Conservation (phyloP, 2,329 filamentous ascomycete genomes). For the Aspergillus alliaceus region DNA sequence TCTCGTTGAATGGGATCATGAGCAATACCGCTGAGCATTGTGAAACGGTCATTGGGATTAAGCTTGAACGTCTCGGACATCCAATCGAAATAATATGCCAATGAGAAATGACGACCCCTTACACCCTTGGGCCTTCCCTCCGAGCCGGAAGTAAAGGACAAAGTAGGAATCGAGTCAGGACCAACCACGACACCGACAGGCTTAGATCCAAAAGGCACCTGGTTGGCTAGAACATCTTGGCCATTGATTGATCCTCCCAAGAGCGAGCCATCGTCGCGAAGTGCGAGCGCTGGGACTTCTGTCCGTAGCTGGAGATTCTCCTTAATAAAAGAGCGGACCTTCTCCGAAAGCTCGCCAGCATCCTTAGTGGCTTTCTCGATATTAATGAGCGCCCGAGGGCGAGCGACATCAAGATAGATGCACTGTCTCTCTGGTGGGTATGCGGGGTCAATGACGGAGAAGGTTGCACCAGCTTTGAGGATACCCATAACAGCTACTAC, state of each 20-base stretch:
- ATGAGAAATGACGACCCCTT: constrained; percentile 78
- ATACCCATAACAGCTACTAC: constrained; percentile 80
- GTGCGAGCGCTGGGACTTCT: constrained; percentile 69
- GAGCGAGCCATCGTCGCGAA: constrained; percentile 70
- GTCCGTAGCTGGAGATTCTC: constrained; percentile 71
- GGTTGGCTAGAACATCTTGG: constrained; percentile 64
- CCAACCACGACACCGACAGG: constrained; percentile 75
- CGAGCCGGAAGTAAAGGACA: constrained; percentile 70
- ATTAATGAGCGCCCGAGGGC: constrained; percentile 69
- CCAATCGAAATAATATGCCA: constrained; percentile 88
- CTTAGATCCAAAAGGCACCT: constrained; percentile 53
- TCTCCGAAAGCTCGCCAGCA: constrained; percentile 61
- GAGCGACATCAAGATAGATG: constrained; percentile 78
- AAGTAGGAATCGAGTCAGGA: constrained; percentile 77
- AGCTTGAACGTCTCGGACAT: constrained; percentile 83
- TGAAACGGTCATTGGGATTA: constrained; percentile 71
- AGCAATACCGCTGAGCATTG: constrained; percentile 81
- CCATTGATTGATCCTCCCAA: constrained; percentile 67
- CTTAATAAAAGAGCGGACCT: constrained; percentile 67
- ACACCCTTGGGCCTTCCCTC: constrained; percentile 87
- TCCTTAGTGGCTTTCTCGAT: constrained; percentile 73
- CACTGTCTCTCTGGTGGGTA: constrained; percentile 81
- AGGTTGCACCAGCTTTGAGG: constrained; percentile 59
- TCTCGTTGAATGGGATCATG: constrained; percentile 62
- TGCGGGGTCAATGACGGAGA: constrained; percentile 70